These are phyloP conservation scores for Cyclotella cryptica DNA, from an alignment of 108 stramenopile genomes.

Conservation along the genomic window DNA sequence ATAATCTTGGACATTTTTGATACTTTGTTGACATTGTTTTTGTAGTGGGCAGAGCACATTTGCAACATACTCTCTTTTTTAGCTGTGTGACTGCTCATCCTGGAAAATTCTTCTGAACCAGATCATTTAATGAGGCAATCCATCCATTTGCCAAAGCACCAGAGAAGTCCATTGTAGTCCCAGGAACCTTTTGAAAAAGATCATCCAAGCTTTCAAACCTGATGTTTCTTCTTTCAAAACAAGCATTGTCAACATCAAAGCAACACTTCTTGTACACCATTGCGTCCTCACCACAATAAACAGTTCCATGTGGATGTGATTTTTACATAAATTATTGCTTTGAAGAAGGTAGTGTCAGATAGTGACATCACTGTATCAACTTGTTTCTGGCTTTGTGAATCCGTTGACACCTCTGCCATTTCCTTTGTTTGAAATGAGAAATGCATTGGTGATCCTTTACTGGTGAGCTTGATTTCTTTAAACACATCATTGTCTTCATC, in stretches of 20 bases:
- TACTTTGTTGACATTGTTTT: background rate
- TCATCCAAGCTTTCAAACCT: background rate
- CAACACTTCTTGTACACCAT: background rate
- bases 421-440: background rate
- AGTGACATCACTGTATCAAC: constrained; percentile 5
- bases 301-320: background rate
- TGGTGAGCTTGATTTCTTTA: background rate
- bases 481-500: background rate
- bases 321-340: background rate
- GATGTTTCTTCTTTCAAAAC: background rate
- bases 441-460: background rate
- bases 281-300: background rate
- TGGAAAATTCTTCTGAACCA: background rate
- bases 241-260: constrained; percentile 3
- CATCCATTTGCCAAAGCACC: constrained; percentile 6
- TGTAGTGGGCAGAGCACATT: background rate
- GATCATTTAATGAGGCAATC: background rate
- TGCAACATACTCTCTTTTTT: background rate
- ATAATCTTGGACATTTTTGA: background rate
- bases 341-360: constrained; percentile 1
- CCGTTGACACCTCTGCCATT: background rate
- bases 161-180: constrained; percentile 1
- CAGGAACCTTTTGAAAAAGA: background rate
- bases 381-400: background rate
- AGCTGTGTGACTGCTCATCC: background rate